Conservation (phyloP, 2,329 filamentous ascomycete genomes). For the Pseudocercospora pini-densiflorae region DNA sequence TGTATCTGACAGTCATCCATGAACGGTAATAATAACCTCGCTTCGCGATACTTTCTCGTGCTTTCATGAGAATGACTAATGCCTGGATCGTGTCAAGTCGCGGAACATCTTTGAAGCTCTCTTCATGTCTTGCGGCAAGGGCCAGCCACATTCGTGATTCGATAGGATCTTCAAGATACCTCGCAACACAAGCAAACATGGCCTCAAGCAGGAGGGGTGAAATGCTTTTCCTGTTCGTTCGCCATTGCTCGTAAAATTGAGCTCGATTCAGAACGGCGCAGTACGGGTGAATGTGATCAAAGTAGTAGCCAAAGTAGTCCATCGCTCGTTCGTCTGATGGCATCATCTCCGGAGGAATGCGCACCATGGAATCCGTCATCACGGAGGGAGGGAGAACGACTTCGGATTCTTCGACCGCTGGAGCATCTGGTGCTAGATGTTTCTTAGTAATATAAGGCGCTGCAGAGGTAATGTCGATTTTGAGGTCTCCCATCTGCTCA, state of each 20-base stretch:
- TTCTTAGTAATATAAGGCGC: slow-evolving; percentile 83
- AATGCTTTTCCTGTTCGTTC: slow-evolving; percentile 77
- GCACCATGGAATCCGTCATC: slow-evolving; percentile 74
- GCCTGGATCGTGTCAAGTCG: slow-evolving; percentile 91
- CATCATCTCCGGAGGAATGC: slow-evolving; percentile 93
- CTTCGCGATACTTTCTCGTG: slow-evolving; percentile 87
- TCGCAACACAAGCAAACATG: slow-evolving; percentile 85
- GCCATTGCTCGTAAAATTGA: slow-evolving; percentile 89
- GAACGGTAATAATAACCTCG: slow-evolving; percentile 96
- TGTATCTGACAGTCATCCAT: slow-evolving; percentile 94
- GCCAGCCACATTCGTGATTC: slow-evolving; percentile 93
- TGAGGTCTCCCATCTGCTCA: slow-evolving; percentile 79
- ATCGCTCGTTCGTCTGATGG: slow-evolving; percentile 80
- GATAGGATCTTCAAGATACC: slow-evolving; percentile 79
- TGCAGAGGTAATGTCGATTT: slow-evolving; percentile 84
- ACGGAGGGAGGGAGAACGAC: slow-evolving; percentile 70
- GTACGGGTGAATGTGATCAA: slow-evolving; percentile 88
- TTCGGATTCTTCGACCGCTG: slow-evolving; percentile 73
- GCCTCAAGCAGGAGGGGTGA: slow-evolving; percentile 89
- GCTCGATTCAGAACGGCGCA: slow-evolving; percentile 84
- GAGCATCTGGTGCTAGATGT: slow-evolving; percentile 60
- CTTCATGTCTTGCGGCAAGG: slow-evolving; percentile 84
- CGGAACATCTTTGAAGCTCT: slow-evolving; percentile 91
- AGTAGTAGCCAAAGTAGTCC: slow-evolving; percentile 89
- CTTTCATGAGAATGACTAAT: slow-evolving; percentile 84